Evolutionary conservation across 2,329 filamentous ascomycete genomes (phyloP), one percentile per base, ranked within the genome.

Genomic region (Tolypocladium tundrense): DNA sequence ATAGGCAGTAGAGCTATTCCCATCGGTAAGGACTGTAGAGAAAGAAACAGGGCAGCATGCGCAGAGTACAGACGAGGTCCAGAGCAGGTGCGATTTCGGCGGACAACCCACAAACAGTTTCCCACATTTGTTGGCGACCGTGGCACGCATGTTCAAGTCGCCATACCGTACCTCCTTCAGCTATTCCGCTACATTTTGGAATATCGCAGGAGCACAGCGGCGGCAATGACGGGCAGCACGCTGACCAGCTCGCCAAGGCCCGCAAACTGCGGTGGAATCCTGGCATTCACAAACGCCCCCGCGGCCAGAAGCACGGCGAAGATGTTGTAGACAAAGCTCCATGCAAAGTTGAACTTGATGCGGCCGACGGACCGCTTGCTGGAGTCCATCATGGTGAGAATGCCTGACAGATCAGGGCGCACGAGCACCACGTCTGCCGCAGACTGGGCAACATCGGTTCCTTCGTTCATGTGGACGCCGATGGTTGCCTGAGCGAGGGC

Each of bases 211-310:
- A 73, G 71, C 63, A 82, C 72, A 0, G 84, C 85, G 50, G 79
- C 79, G 7, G 75, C 66, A 63, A 90, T 79, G 3, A 91, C 87
- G 0, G 88, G 88, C 66, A 89, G 58, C 0, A 92, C 85, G 64
- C 88, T 91, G 0, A 90, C 86, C 39, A 91, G 67, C 73, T 91
- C 88, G 0, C 88, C 88, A 10, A 91, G 65, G 0, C 86, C 88
- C 0, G 87, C 87, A 75, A 79, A 90, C 61, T 79, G 72, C 0
- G 86, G 85, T 19, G 82, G 79, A 42, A 81, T 78, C 8, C 76
- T 70, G 10, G 67, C 72, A 7, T 69, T 64, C 2, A 86, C 82
- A 66, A 88, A 86, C 0, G 82, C 85, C 0, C 88, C 88, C 0
- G 81, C 78, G 1, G 83, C 87, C 0, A 91, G 75, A 48, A 89